Percentiles rank a stretch among this genome's conserved stretches.
Conservation (phyloP, 2,329 filamentous ascomycete species). For the Madurella mycetomatis region DNA sequence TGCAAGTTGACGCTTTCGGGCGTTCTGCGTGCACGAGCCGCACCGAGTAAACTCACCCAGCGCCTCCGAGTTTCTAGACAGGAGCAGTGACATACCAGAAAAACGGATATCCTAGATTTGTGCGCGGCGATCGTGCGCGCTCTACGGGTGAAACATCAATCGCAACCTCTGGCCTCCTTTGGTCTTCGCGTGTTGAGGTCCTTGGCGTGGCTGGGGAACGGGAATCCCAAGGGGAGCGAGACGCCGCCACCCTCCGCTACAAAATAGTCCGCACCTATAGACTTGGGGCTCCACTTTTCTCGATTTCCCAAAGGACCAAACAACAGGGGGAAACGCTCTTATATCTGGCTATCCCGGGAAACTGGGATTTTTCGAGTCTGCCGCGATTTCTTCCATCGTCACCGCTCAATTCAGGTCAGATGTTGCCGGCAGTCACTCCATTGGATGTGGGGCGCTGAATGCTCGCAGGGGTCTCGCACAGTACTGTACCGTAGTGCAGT, state of each 20-base stretch:
- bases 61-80: background rate
- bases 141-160: background rate
- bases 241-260: slow-evolving; percentile 14
- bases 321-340: background rate
- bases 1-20: background rate
- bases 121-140: background rate
- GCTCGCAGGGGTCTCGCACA: background rate
- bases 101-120: background rate
- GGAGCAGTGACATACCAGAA: slow-evolving; percentile 1
- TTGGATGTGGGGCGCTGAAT: background rate
- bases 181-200: slow-evolving; percentile 7
- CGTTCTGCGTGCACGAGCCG: background rate
- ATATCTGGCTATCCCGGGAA: background rate
- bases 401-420: background rate
- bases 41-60: background rate
- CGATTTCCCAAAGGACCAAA: background rate
- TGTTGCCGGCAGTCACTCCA: background rate
- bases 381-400: background rate
- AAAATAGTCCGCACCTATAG: slow-evolving; percentile 5
- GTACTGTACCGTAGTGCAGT: too few species aligned
- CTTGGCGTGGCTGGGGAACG: slow-evolving; percentile 9
- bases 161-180: background rate
- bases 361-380: background rate
- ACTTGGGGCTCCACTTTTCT: background rate
- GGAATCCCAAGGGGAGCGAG: background rate